Percentiles rank a stretch among this genome's conserved stretches.
These are phyloP conservation scores for Closterium sp. DNA, from an alignment of 139 green algal species.

Conservation along the genomic window DNA sequence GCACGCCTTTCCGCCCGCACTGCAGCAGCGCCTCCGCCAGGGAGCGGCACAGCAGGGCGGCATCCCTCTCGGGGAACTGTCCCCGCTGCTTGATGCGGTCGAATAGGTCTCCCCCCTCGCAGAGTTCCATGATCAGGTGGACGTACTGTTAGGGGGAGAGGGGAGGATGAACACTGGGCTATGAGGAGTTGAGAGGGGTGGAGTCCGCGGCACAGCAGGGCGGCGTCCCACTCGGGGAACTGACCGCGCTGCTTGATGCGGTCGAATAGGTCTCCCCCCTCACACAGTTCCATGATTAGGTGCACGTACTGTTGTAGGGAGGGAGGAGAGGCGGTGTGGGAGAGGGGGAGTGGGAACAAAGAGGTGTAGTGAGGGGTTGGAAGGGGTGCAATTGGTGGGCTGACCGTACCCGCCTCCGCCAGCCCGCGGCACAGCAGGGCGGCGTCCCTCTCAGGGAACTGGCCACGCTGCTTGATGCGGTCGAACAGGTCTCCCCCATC, in stretches of 20 bases:
- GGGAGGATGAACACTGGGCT: background rate
- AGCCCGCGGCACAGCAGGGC: constrained; percentile 71
- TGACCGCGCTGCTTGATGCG: constrained; percentile 48
- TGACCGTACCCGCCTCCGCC: constrained; percentile 78
- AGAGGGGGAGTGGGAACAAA: too few relatives aligned
- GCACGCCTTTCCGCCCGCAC: background rate
- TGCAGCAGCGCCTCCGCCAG: constrained; percentile 82
- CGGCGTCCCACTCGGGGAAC: constrained; percentile 77
- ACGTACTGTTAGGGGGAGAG: background rate
- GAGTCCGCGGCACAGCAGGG: constrained; percentile 58
- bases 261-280: constrained; percentile 96
- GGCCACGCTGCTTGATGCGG: constrained; percentile 47
- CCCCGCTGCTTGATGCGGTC: constrained; percentile 64
- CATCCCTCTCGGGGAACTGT: constrained; percentile 72
- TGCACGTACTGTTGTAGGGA: constrained; percentile 10
- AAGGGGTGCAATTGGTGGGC: background rate
- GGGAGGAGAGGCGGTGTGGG: background rate
- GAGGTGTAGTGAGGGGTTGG: too few relatives aligned
- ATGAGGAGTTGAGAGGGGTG: background rate
- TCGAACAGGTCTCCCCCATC: constrained; percentile 96
- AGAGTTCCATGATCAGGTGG: constrained; percentile 79
- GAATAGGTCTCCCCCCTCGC: constrained; percentile 93
- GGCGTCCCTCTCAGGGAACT: constrained; percentile 76
- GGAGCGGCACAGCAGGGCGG: constrained; percentile 74
- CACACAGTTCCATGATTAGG: constrained; percentile 81